Percentiles rank a stretch among this genome's conserved stretches.
Evolutionary conservation across 306 rosid genomes (phyloP).

Genomic region (Vicia sativa): DNA sequence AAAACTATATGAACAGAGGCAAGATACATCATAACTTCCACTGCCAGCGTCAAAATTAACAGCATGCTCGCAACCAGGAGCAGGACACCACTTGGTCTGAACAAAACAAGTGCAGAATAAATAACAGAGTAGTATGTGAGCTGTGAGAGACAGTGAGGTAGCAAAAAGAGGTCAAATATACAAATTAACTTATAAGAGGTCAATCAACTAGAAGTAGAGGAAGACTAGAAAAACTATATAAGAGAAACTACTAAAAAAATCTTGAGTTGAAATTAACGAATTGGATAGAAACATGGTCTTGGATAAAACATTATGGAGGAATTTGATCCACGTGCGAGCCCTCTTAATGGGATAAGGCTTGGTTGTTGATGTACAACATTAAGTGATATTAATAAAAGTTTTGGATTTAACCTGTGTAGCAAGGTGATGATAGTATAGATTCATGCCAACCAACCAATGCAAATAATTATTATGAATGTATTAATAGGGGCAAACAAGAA

Average conservation of each 20-base stretch:
- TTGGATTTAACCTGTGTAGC: slow-evolving; percentile 15
- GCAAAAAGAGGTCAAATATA: slow-evolving; percentile 15
- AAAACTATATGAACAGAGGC: slow-evolving; percentile 69
- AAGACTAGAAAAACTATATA: no score
- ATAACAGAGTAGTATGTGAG: neutral
- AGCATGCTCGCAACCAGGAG: slow-evolving; percentile 78
- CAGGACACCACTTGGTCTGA: slow-evolving; percentile 93
- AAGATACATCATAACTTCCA: slow-evolving; percentile 63
- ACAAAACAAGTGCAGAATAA: slow-evolving; percentile 31
- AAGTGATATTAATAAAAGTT: neutral
- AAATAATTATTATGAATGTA: neutral
- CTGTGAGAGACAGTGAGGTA: slow-evolving; percentile 5
- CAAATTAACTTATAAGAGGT: neutral
- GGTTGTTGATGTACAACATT: slow-evolving; percentile 6
- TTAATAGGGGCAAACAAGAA: neutral
- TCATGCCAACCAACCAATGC: slow-evolving; percentile 22
- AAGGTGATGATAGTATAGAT: neutral
- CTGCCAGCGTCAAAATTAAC: slow-evolving; percentile 63
- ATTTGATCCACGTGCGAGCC: no score
- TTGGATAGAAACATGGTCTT: no score
- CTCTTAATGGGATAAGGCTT: no score
- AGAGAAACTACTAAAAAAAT: no score
- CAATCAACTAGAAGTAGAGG: no score
- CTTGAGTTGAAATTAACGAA: no score
- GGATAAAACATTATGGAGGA: no score